Evolutionary conservation across 306 rosid species (phyloP).

Genomic region (Medicago arabica): DNA sequence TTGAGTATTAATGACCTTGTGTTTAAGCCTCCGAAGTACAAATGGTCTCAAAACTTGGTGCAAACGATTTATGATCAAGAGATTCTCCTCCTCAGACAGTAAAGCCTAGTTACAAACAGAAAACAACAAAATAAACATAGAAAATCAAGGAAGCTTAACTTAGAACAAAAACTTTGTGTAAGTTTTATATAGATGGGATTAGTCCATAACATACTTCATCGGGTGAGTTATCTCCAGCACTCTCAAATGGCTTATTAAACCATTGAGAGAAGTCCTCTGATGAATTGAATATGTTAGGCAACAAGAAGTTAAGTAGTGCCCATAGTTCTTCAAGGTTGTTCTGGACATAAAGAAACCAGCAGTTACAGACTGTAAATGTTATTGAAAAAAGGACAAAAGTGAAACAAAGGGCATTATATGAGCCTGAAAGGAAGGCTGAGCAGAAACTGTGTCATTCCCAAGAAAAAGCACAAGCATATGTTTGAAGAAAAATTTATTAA

Average conservation of each 20-base stretch:
- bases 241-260: slow-evolving; percentile 98
- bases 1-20: slow-evolving; percentile 70
- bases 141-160: slow-evolving; percentile 33
- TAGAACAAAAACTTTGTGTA: neutral
- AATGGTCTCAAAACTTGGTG: slow-evolving; percentile 99
- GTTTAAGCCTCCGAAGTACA: slow-evolving; percentile 98
- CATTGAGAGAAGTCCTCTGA: slow-evolving; percentile 98
- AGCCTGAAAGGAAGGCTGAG: slow-evolving; percentile 30
- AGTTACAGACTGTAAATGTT: slow-evolving; percentile 36
- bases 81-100: slow-evolving; percentile 98
- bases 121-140: slow-evolving; percentile 32
- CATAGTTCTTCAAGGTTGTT: slow-evolving; percentile 98
- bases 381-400: slow-evolving; percentile 16
- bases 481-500: neutral
- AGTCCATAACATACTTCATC: slow-evolving; percentile 72
- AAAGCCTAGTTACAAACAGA: slow-evolving; percentile 68
- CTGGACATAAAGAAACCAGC: slow-evolving; percentile 56
- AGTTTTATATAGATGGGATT: slow-evolving; percentile 34
- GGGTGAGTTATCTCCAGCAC: slow-evolving; percentile 88
- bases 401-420: slow-evolving; percentile 17
- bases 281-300: slow-evolving; percentile 96
- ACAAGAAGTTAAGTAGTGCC: slow-evolving; percentile 97
- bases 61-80: slow-evolving; percentile 95
- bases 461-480: slow-evolving; percentile 1
- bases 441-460: slow-evolving; percentile 30